Conservation (phyloP, 2,329 filamentous ascomycete genomes). For the Trichoderma sp. region DNA sequence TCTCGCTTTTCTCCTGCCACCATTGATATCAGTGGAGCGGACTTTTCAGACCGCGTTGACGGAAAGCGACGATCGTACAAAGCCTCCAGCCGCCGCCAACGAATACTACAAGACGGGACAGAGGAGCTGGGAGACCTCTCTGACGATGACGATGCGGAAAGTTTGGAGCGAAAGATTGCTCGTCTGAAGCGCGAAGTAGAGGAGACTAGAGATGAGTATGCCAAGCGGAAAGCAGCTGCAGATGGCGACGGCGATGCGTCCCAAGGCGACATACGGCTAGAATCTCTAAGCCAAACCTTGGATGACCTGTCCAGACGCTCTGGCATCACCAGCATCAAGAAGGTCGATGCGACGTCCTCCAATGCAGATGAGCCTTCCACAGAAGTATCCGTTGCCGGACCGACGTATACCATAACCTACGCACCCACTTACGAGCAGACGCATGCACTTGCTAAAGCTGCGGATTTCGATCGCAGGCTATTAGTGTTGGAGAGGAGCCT, state of each 20-base stretch:
- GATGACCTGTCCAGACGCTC: constrained; percentile 61
- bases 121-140: constrained; percentile 75
- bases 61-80: constrained; percentile 84
- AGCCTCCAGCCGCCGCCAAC: constrained; percentile 68
- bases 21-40: constrained; percentile 76
- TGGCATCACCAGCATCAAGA: constrained; percentile 29
- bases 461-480: constrained; percentile 85
- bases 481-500: constrained; percentile 78
- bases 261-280: constrained; percentile 47
- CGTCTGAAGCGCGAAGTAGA: constrained; percentile 82
- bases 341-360: constrained; percentile 29
- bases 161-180: constrained; percentile 76
- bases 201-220: constrained; percentile 68
- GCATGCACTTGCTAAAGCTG: constrained; percentile 76
- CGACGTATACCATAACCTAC: constrained; percentile 68
- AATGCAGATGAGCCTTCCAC: constrained; percentile 32
- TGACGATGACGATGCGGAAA: constrained; percentile 76
- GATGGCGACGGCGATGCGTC: constrained; percentile 57
- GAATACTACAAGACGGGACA: constrained; percentile 64
- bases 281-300: constrained; percentile 71
- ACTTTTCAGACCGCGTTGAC: constrained; percentile 88
- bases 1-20: constrained; percentile 75
- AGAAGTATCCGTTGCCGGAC: constrained; percentile 29
- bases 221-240: constrained; percentile 51
- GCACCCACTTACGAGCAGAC: constrained; percentile 67